Conservation (phyloP, 2,329 filamentous ascomycete genomes). For the Microascus cirrosus region DNA sequence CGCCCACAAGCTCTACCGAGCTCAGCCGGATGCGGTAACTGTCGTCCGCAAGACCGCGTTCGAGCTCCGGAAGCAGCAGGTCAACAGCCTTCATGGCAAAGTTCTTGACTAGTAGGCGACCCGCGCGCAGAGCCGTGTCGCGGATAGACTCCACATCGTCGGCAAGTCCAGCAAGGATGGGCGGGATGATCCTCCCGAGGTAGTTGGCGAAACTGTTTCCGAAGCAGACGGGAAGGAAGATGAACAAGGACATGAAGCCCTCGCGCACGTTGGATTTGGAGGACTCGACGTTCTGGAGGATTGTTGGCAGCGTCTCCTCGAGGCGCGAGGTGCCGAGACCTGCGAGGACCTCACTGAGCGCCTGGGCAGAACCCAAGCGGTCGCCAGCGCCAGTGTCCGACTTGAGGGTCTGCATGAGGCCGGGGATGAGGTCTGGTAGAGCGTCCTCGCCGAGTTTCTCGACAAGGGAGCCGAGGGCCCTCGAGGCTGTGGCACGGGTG, state of each 20-base stretch:
- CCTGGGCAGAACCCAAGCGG: slow-evolving; percentile 89
- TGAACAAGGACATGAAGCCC: slow-evolving; percentile 99
- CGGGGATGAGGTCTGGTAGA: slow-evolving; percentile 91
- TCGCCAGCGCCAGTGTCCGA: slow-evolving; percentile 95
- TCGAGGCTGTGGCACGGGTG: slow-evolving; percentile 89
- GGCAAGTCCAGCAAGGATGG: slow-evolving; percentile 85
- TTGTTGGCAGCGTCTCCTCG: slow-evolving; percentile 92
- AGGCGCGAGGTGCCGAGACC: slow-evolving; percentile 84
- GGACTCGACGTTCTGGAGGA: slow-evolving; percentile 90
- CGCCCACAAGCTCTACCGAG: slow-evolving; percentile 93
- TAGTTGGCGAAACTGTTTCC: slow-evolving; percentile 98
- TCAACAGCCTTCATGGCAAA: slow-evolving; percentile 94
- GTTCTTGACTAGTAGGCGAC: slow-evolving; percentile 92
- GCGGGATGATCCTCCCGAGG: slow-evolving; percentile 87
- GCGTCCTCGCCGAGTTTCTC: slow-evolving; percentile 97
- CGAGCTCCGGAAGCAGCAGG: slow-evolving; percentile 83
- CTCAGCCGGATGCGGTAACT: slow-evolving; percentile 96
- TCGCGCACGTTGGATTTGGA: slow-evolving; percentile 84
- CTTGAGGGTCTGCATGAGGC: slow-evolving; percentile 94
- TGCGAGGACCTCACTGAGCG: slow-evolving; percentile 89
- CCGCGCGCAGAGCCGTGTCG: slow-evolving; percentile 89
- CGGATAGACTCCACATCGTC: slow-evolving; percentile 95
- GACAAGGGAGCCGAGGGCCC: slow-evolving; percentile 89
- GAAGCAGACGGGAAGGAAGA: slow-evolving; percentile 97
- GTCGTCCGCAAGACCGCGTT: slow-evolving; percentile 93